Conservation (phyloP, 768 basidiomycete species). For the Pisolithus microcarpus region DNA sequence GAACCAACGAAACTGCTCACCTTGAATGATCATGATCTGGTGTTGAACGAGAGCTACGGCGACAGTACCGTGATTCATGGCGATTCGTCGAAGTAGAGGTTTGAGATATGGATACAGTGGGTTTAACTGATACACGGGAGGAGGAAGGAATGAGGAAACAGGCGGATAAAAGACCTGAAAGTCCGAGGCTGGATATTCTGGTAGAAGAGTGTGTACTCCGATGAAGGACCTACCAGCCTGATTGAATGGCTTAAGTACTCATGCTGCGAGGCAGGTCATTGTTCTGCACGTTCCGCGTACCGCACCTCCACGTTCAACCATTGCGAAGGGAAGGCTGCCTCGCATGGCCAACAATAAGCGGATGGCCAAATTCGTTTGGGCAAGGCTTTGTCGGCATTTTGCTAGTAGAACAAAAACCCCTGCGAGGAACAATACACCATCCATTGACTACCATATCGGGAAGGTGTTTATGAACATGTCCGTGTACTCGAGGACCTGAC, state of each 20-base stretch:
- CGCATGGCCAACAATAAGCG: constrained; percentile 9
- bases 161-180: background rate
- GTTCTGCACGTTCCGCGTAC: constrained; percentile 6
- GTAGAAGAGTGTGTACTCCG: background rate
- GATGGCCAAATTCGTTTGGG: constrained; percentile 5
- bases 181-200: background rate
- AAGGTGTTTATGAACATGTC: background rate
- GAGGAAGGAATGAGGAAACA: background rate
- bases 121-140: constrained; percentile 12
- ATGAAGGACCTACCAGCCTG: background rate
- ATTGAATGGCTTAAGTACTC: constrained; percentile 16
- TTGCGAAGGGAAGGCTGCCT: background rate
- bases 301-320: background rate
- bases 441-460: background rate
- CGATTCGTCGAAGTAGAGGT: constrained; percentile 1
- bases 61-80: constrained; percentile 50
- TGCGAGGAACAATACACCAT: background rate
- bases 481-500: background rate
- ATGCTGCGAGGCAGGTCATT: constrained; percentile 6
- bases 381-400: background rate
- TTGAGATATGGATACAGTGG: background rate
- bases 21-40: constrained; percentile 63
- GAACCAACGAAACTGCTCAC: constrained; percentile 25
- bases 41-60: constrained; percentile 65
- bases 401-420: background rate